Evolutionary conservation across 2,329 filamentous ascomycete species (phyloP), one percentile per base, ranked within the genome.

Genomic region (Phoma sp.): DNA sequence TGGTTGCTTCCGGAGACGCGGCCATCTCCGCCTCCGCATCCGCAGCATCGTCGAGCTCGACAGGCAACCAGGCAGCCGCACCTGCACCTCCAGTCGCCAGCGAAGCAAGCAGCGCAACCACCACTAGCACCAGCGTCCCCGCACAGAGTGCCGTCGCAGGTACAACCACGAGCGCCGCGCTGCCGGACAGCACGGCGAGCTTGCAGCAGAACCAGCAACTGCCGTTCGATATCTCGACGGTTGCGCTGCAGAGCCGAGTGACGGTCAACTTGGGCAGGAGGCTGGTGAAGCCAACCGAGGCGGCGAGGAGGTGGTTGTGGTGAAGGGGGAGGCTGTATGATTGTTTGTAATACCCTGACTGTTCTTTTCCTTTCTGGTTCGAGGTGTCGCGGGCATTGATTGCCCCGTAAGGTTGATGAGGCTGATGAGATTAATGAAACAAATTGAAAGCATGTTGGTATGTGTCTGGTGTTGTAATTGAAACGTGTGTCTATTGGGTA

Each of bases 151-250:
- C 70, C n/a, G 50, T 68, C 29, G 58, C 62, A 13, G 63, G 56
- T 10, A 41, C 54, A 9, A 56, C 60, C 8, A 44, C 57, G 18
- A 33, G 35, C 14, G 42, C 57, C 41, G 41, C 41, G 41, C 52
- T 50, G 46, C 52, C 52, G 41, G 40, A 46, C 46, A 50, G 46
- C 24, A 49, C 58, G n/a, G 59, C 59, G 9, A 33, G 54, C 23
- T 45, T 57, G 22, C 59, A 60, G 53, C 46, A 61, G 27, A 65
- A 64, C 22, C 55, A 55, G 18, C 47, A 46, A 3, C 43, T 70
- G 18, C 70, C 71, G 2, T 75, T 75, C 33, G 66, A 75, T 42
- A 70, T 75, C 52, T 66, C 64, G 29, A 74, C 68, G 5, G 58
- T 75, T 29, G 33, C 43, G 29, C 57, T 75, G 58, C 68, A 73